Base-by-base conservation (phyloP, 192 early-diverging fungal genomes). In the Spizellomyces punctatus region DNA sequence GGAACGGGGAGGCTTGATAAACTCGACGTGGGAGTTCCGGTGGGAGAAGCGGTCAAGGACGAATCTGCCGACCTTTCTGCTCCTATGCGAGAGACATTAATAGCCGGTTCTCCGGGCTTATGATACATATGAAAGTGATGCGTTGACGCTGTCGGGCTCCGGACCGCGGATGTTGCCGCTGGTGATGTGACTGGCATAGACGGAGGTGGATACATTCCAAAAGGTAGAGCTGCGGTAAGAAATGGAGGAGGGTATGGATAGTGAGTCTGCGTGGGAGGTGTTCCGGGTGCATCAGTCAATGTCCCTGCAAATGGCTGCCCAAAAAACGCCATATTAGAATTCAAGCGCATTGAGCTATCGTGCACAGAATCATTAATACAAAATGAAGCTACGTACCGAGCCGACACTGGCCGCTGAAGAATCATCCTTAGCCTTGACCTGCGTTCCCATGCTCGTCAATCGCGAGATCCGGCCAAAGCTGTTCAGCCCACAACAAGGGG, bases 121-220 rank as follows among this genome's bases (percentile, higher is more conserved):
- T 54, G 50, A 19, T 54, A 54, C 50, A 54, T 54, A 54, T n/a
- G 50, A 54, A 54, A 54, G 50, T 54, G 17, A n/a, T 54, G 50
- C 27, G 27, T 36, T 36, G 27, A 0, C 3, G 27, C 27, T 36
- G 27, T 36, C 27, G 27, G 27, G 27, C 27, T 36, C 27, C 27
- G 27, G 50, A 4, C 50, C 12, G 50, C 14, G 17, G 50, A 19
- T n/a, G 50, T n/a, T 19, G 50, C 14, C 12, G 17, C 50, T 54
- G 17, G 4, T n/a, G 50, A 2, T 0, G 50, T 54, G 17, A 19
- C 50, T 54, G 50, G 50, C 12, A 19, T 12, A 4, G 50, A 54
- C 1, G 50, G 17, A 19, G 50, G 14, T 12, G 17, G 50, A 36
- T 36, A 36, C 27, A 36, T 36, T 0, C 27, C 27, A 36, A 54